Base-by-base conservation (phyloP, 108 stramenopile species). In the Cylindrotheca closterium region DNA sequence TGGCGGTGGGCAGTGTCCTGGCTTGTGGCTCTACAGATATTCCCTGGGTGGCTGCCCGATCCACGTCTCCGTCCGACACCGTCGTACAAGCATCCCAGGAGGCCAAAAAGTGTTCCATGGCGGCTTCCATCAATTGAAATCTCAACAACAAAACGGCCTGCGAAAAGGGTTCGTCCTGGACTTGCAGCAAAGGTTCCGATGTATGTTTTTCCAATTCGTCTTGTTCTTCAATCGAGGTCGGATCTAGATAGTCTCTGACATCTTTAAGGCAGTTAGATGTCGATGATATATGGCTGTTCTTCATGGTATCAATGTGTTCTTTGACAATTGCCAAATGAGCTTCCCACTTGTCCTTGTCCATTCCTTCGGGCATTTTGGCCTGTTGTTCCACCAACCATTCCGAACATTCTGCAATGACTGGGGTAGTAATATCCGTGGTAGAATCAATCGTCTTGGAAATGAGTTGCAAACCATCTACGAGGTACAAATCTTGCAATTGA, bases 401-500 rank as follows among this genome's bases (percentile, higher is more conserved):
- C 17, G 67, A 64, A 33, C 73, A 73, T 4, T 72, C 60, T n/a
- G 61, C 3, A 12, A 66, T 8, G 4, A 48, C 34, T 15, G 50
- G 18, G 23, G 51, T 52, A 19, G 17, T 4, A 1, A 31, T 34
- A 24, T 47, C 60, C 26, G 50, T 19, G 10, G 48, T 33, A 15
- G 25, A 7, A 74, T 93, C 92, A 15, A 78, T 78, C n/a, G 33
- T 60, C 50, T 61, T 65, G 0, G 78, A 79, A 58, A 94, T 70
- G 55, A 73, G 60, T 37, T 68, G 62, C 12, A 94, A n/a, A 7
- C 93, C 93, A 73, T 91, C 89, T n/a, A 82, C 83, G 52, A 94
- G 72, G 48, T 83, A 78, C 63, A 91, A 75, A 81, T 94, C 93
- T 47, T 87, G 60, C 52, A 71, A 68, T 63, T 94, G 78, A 58